Evolutionary conservation across 805 yeast genomes (phyloP), one percentile per base, ranked within the genome.

Genomic region (Wickerhamiella occidentalis): DNA sequence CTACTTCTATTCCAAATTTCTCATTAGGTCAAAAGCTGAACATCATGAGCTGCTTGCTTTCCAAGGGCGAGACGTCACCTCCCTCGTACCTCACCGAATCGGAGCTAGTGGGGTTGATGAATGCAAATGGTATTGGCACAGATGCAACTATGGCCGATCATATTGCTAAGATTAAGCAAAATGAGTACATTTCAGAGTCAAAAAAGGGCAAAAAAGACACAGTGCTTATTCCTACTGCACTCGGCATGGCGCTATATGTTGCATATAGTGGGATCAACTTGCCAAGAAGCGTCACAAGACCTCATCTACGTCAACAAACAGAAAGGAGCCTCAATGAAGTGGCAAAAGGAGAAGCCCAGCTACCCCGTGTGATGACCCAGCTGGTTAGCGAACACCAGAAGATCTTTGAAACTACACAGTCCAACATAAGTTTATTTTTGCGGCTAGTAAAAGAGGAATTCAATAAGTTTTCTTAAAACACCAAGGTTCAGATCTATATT

Each of bases 81-180:
- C 98, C 99, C 0, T 65, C 68, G 25, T 82, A 79, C 48, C 74
- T 92, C 72, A 90, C 97, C 0, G 99, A 92, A 63, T 74, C 95
- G 0, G 98, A 90, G 61, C 71, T 92, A 19, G 86, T 92, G 65
- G 81, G 85, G 8, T 68, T 92, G 43, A 92, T 92, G 99, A 97
- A 94, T 68, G 84, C 79, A 9, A 92, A 92, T 64, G 97, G 97
- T 0, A 92, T 92, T 41, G 99, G 99, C 2, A 92, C 99, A 0
- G 99, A 92, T 68, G 99, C 99, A 0, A 92, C 99, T 0, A 94
- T 92, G 65, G 98, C 97, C 0, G 98, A 92, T 40, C 99, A 92
- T 64, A 92, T 92, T 35, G 87, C 83, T 51, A 88, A 84, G 60
- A 79, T 92, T 40, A 66, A 75, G 25, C 63, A 64, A 9, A 67